Evolutionary conservation across 1,284 basidiomycete genomes (phyloP).

Genomic region (Irpex sp.): DNA sequence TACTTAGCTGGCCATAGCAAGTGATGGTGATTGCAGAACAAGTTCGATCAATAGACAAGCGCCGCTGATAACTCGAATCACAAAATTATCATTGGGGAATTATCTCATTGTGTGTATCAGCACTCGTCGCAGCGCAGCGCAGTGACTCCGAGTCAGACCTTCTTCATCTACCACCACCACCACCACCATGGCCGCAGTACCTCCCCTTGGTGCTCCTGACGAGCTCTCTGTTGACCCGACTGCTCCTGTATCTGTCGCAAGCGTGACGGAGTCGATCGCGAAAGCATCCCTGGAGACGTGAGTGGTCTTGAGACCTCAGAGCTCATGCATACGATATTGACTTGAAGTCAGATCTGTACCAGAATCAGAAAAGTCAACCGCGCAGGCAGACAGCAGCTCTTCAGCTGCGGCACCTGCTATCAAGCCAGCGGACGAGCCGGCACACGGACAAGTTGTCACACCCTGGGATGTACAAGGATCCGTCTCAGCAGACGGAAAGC

Average conservation of each 20-base stretch:
- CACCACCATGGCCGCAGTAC: not conserved
- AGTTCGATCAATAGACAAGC: not conserved
- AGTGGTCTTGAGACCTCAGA: not conserved
- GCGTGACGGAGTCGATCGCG: constrained; percentile 13
- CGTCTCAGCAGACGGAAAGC: constrained; percentile 85
- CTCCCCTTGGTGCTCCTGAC: constrained; percentile 10
- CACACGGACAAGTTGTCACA: constrained; percentile 84
- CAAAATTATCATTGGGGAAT: not conserved
- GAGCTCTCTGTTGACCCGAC: constrained; percentile 12
- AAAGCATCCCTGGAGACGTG: constrained; percentile 10
- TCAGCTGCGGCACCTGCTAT: constrained; percentile 20
- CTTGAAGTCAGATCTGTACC: not conserved
- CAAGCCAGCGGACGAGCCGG: constrained; percentile 29
- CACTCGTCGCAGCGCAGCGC: not conserved
- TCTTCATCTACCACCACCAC: not conserved
- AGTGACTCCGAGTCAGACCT: not conserved
- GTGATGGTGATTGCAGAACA: not conserved
- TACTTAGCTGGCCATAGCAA: not conserved
- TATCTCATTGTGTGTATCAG: not conserved
- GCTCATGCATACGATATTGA: not conserved
- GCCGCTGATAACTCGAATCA: not conserved
- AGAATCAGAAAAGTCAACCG: not conserved
- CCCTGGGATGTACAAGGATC: constrained; percentile 98
- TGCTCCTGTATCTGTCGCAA: constrained; percentile 13
- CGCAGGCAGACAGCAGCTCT: not conserved